These are phyloP conservation scores for Xylaria sp. DNA, from an alignment of 2,329 filamentous ascomycete genomes.

Conservation along the genomic window DNA sequence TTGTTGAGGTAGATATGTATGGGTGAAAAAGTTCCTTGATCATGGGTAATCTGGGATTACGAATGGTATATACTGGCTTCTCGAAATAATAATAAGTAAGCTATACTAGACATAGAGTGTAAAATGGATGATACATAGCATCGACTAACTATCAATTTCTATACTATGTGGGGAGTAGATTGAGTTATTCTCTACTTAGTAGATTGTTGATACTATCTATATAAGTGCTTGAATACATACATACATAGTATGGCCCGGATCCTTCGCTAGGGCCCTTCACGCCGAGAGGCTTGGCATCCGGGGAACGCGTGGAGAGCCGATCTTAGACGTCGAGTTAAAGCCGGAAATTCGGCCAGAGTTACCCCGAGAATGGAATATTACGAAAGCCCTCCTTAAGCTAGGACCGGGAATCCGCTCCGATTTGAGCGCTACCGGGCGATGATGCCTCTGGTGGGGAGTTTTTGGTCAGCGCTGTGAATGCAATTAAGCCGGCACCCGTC, in stretches of 20 bases:
- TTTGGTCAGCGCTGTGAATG: neutral
- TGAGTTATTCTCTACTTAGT: too few species aligned
- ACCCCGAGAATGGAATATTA: slow-evolving; percentile 2
- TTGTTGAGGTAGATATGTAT: neutral
- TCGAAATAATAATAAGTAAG: slow-evolving; percentile 7
- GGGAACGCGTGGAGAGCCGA: slow-evolving; percentile 1
- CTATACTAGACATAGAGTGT: slow-evolving; percentile 13
- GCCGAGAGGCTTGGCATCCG: slow-evolving; percentile 23
- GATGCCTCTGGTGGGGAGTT: neutral
- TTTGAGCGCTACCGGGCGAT: neutral
- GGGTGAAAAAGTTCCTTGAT: neutral
- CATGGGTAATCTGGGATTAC: neutral
- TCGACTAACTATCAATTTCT: neutral
- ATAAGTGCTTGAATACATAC: neutral
- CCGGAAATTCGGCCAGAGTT: slow-evolving; percentile 15
- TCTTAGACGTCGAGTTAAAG: neutral
- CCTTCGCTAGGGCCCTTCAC: neutral
- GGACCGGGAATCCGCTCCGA: slow-evolving; percentile 1
- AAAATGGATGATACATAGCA: slow-evolving; percentile 12
- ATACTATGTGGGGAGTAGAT: neutral
- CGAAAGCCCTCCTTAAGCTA: neutral
- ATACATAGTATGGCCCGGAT: neutral
- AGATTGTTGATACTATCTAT: neutral
- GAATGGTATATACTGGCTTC: slow-evolving; percentile 18
- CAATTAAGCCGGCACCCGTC: neutral